These are phyloP conservation scores for Talaromyces trachyspermus DNA, from an alignment of 495 filamentous ascomycete species.

Conservation along the genomic window DNA sequence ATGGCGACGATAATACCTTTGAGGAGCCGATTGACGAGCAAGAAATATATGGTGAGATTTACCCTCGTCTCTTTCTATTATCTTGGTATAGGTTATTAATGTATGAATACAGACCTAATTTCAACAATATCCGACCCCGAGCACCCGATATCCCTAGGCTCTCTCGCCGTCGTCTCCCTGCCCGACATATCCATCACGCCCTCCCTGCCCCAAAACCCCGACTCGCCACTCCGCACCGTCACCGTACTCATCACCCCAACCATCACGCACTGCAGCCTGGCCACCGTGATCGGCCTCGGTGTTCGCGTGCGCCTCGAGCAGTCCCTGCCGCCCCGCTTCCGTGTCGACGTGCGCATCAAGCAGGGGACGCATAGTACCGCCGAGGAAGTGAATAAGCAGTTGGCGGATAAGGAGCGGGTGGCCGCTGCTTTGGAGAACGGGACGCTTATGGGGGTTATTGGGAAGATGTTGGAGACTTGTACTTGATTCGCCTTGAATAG, in stretches of 20 bases:
- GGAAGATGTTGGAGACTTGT: constrained; percentile 90
- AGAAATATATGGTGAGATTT: constrained; percentile 55
- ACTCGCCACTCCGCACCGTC: constrained; percentile 41
- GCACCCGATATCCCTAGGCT: constrained; percentile 87
- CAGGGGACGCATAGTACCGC: constrained; percentile 92
- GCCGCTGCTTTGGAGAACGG: constrained; percentile 92
- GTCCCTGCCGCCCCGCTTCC: constrained; percentile 83
- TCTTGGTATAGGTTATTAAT: too few species aligned
- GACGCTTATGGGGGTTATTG: constrained; percentile 75
- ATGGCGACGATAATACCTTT: constrained; percentile 50
- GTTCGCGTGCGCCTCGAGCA: constrained; percentile 88
- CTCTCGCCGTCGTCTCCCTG: constrained; percentile 86
- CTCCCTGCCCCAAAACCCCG: constrained; percentile 41
- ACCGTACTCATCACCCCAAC: constrained; percentile 81
- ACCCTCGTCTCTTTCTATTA: neutral
- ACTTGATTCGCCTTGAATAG: constrained; percentile 6
- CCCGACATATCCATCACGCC: constrained; percentile 79
- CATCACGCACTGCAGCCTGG: constrained; percentile 91
- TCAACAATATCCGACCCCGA: constrained; percentile 92
- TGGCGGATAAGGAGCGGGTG: constrained; percentile 93
- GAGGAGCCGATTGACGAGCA: constrained; percentile 89
- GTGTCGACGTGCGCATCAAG: constrained; percentile 89
- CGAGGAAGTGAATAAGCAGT: constrained; percentile 91
- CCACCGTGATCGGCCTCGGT: constrained; percentile 92
- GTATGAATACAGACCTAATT: constrained; percentile 63